Evolutionary conservation across 2,329 filamentous ascomycete genomes (phyloP).

Genomic region (Neurospora sp.): DNA sequence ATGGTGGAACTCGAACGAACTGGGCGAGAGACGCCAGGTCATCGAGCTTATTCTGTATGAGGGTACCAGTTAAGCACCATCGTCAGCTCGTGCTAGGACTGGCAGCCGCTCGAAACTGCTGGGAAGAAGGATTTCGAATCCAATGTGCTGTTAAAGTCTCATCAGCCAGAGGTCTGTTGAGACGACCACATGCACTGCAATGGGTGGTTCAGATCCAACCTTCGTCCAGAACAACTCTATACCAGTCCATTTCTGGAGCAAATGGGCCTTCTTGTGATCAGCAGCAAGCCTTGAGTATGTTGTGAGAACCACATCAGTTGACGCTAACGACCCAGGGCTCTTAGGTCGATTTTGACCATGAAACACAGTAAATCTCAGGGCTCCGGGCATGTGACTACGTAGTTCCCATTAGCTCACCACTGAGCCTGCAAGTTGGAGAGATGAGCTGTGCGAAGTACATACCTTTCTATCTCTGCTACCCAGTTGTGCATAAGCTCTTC

Average conservation of each 20-base stretch:
- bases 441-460: constrained; percentile 1
- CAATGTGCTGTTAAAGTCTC: constrained; percentile 31
- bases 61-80: constrained; percentile 45
- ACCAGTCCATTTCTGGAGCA: constrained; percentile 30
- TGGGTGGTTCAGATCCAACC: constrained; percentile 21
- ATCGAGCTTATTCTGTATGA: constrained; percentile 42
- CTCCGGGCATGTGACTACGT: constrained; percentile 21
- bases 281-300: constrained; percentile 36
- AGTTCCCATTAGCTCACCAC: background rate
- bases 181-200: background rate
- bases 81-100: constrained; percentile 32
- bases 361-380: constrained; percentile 24
- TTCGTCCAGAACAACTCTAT: constrained; percentile 33
- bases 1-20: constrained; percentile 28
- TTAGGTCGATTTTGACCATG: constrained; percentile 24
- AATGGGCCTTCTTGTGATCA: constrained; percentile 20
- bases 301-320: constrained; percentile 34
- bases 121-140: constrained; percentile 31
- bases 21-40: constrained; percentile 41
- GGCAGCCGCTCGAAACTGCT: constrained; percentile 32
- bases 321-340: constrained; percentile 18
- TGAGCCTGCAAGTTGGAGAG: background rate
- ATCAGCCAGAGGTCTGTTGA: background rate
- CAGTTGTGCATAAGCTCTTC: constrained; percentile 31
- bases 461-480: constrained; percentile 30